Conservation (phyloP, 495 filamentous ascomycete species). For the Talaromyces ruber region DNA sequence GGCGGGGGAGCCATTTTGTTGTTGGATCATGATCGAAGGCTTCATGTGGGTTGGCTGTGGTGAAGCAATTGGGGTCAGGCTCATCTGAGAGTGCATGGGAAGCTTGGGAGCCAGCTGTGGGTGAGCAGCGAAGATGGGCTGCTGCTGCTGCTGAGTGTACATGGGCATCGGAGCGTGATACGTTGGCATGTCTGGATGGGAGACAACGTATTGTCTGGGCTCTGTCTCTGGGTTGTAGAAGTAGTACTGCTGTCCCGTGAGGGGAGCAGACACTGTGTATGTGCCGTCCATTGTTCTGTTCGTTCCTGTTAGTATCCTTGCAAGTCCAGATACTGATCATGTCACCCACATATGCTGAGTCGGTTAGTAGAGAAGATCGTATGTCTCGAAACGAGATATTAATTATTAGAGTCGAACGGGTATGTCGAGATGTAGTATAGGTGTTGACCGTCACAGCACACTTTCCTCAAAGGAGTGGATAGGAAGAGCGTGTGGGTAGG, state of each 20-base stretch:
- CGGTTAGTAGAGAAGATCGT: neutral
- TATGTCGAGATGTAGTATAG: neutral
- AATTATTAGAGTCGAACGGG: neutral
- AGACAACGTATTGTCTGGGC: conserved; percentile 64
- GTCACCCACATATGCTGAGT: neutral
- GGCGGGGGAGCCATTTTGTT: conserved; percentile 50
- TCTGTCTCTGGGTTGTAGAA: conserved; percentile 80
- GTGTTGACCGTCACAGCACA: neutral
- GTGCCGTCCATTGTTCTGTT: conserved; percentile 44
- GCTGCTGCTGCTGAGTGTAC: conserved; percentile 24
- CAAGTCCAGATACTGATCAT: neutral
- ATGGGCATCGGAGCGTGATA: conserved; percentile 43
- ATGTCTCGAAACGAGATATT: neutral
- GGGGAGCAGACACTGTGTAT: conserved; percentile 41
- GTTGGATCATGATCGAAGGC: conserved; percentile 62
- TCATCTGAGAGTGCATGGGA: conserved; percentile 44
- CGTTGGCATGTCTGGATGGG: conserved; percentile 24
- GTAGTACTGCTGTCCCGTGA: conserved; percentile 72
- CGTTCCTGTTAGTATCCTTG: neutral
- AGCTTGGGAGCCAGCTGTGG: conserved; percentile 58
- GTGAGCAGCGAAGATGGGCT: conserved; percentile 44
- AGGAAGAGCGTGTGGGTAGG: neutral
- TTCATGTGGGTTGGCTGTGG: conserved; percentile 70
- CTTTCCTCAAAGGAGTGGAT: conserved; percentile 2
- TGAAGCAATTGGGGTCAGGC: conserved; percentile 70